Base-by-base conservation (phyloP, 2,329 filamentous ascomycete genomes). In the Coleophoma eucalyptorum region DNA sequence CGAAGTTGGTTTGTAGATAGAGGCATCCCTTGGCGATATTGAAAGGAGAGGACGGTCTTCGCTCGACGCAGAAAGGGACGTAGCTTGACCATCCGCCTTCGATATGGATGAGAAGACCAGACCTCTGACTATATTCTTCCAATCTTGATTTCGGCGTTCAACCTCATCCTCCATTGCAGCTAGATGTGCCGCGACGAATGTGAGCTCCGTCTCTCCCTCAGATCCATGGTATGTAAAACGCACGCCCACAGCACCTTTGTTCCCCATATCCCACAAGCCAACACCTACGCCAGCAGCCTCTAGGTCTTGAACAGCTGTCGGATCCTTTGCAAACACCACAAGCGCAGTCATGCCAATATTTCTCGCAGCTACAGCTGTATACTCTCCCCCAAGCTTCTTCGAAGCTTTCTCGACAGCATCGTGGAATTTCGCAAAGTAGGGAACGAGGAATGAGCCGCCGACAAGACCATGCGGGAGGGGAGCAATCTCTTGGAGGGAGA, bases 261-360 rank as follows among this genome's bases (percentile, higher is more conserved):
- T 97, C 15, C 91, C 94, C 87, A 96, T 94, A 46, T 93, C 87
- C 51, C 84, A 86, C 1, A 91, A 69, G 0, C 94, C 94, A 45
- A 97, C 87, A 0, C 94, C 92, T 2, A 91, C 86, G 48, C 88
- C 89, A 2, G 87, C 90, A n/a, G 82, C 84, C 57, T 90, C 80
- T n/a, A 94, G 72, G 61, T 80, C 75, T 48, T 73, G 72, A 47
- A 97, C 73, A 20, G 78, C 75, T 8, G 77, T 69, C 0, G 79
- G 75, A 40, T 86, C 77, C 50, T 83, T 83, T 18, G 86, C 87
- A 66, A 96, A 96, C 16, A 97, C 78, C 76, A 97, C 82, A 46
- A 97, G 81, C 20, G 81, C 91, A 0, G 92, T 97, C 84, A 97
- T 90, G 57, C 94, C 93, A 45, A 92, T 80, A 67, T 94, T 91